Conservation (phyloP, 148 eudicot species). For the Limonium bicolor region DNA sequence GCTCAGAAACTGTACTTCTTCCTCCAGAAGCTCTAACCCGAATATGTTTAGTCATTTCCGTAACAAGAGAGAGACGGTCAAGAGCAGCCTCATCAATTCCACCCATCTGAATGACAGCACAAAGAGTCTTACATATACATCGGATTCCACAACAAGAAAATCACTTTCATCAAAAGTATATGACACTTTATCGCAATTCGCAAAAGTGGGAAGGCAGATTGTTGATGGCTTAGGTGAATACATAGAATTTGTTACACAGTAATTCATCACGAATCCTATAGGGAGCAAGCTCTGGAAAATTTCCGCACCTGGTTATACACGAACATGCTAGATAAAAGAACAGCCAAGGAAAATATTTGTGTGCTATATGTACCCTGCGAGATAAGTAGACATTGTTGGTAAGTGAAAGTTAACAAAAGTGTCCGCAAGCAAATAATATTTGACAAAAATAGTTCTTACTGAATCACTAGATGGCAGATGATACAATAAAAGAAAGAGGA, state of each 20-base stretch:
- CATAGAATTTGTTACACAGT: no score
- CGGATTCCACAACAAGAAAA: background rate
- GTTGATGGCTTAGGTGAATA: no score
- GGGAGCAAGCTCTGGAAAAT: no score
- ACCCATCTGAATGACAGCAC: slow-evolving; percentile 56
- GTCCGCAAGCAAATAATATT: no score
- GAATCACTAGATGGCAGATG: no score
- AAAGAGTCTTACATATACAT: background rate
- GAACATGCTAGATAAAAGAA: slow-evolving; percentile 97
- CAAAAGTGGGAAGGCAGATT: no score
- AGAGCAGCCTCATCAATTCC: slow-evolving; percentile 96
- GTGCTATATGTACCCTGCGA: slow-evolving; percentile 94
- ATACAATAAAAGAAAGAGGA: no score
- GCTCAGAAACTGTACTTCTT: slow-evolving; percentile 77
- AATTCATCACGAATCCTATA: no score
- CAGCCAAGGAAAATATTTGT: slow-evolving; percentile 93
- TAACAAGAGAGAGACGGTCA: slow-evolving; percentile 93
- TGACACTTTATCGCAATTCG: no score
- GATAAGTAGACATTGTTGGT: background rate
- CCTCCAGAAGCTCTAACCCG: slow-evolving; percentile 94
- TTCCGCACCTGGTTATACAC: slow-evolving; percentile 79
- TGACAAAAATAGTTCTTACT: no score
- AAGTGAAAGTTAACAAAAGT: no score
- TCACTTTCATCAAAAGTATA: background rate
- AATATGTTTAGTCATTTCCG: slow-evolving; percentile 95